These are phyloP conservation scores for Ciborinia camelliae DNA, from an alignment of 2,329 filamentous ascomycete species.

Conservation along the genomic window DNA sequence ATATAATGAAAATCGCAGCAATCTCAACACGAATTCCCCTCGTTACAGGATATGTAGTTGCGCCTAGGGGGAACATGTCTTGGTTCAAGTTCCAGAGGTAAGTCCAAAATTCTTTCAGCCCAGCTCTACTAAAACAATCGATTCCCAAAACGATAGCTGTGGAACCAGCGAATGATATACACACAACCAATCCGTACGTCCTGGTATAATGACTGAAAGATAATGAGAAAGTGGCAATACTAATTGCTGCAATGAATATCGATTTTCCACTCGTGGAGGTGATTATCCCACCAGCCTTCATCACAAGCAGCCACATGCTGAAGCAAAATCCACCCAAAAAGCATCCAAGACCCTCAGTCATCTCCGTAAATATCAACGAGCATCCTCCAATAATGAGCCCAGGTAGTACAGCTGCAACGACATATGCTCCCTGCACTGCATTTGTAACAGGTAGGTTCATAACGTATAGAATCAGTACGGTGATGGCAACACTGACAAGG, in stretches of 20 bases:
- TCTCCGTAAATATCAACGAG: conserved; percentile 75
- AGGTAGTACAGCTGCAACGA: conserved; percentile 72
- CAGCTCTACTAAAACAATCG: conserved; percentile 86
- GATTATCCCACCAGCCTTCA: conserved; percentile 74
- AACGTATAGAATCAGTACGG: conserved; percentile 83
- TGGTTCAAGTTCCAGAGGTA: conserved; percentile 85
- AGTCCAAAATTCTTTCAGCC: conserved; percentile 92
- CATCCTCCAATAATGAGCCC: conserved; percentile 70
- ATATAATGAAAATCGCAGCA: conserved; percentile 71
- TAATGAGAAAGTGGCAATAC: conserved; percentile 63
- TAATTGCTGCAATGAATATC: conserved; percentile 73
- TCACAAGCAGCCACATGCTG: conserved; percentile 72
- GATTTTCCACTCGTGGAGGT: conserved; percentile 58
- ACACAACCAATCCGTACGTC: conserved; percentile 70
- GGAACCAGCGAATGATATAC: conserved; percentile 77
- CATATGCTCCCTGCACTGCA: conserved; percentile 79
- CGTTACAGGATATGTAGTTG: conserved; percentile 78
- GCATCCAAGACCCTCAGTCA: conserved; percentile 74
- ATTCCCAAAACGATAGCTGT: conserved; percentile 79
- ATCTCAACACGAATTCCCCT: conserved; percentile 83
- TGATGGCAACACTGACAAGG: conserved; percentile 67
- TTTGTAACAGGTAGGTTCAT: conserved; percentile 74
- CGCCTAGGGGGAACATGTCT: conserved; percentile 72
- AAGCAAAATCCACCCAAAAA: conserved; percentile 38
- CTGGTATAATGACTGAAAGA: conserved; percentile 78